phyloP scores from a whole-genome alignment of 139 green algal species.

The Microglena sp. region DNA sequence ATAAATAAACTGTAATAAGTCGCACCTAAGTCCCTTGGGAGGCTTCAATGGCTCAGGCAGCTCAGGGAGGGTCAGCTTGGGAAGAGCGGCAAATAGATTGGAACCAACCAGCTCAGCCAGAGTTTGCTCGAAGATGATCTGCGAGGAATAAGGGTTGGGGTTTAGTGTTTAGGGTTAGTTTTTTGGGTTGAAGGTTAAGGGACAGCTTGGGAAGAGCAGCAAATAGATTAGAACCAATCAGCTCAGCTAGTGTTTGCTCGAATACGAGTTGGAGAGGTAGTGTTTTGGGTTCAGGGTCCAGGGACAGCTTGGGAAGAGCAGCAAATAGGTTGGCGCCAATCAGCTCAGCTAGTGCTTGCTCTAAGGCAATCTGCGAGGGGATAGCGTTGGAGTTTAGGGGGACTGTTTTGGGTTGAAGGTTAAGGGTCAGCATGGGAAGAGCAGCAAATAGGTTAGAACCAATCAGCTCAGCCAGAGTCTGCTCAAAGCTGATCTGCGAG shows the following conservation, averaged over 20 bases:
- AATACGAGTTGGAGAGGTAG: not conserved
- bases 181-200: too few species aligned
- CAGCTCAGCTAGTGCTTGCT: conserved; percentile 28
- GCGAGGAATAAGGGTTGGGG: too few species aligned
- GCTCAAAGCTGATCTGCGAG: conserved; percentile 35
- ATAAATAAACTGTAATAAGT: too few species aligned
- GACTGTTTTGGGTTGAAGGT: too few species aligned
- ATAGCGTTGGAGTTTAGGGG: too few species aligned
- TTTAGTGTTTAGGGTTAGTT: too few species aligned
- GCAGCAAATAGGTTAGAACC: conserved; percentile 19
- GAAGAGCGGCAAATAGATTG: conserved; percentile 21
- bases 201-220: conserved; percentile 23
- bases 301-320: conserved; percentile 25
- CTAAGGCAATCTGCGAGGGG: conserved; percentile 33
- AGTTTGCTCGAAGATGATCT: conserved; percentile 42
- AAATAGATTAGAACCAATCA: not conserved
- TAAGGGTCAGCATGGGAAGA: conserved; percentile 30
- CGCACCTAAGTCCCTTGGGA: conserved; percentile 24
- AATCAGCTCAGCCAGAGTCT: conserved; percentile 26
- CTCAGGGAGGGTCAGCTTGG: conserved; percentile 21
- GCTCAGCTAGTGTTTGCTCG: not conserved
- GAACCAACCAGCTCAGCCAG: conserved; percentile 22
- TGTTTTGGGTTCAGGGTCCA: too few species aligned
- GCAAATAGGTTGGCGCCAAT: conserved; percentile 23
- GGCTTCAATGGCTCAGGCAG: conserved; percentile 33